Evolutionary conservation across 805 yeast species (phyloP), one percentile per base, ranked within the genome.

Genomic region (Wickerhamiella siamensis): DNA sequence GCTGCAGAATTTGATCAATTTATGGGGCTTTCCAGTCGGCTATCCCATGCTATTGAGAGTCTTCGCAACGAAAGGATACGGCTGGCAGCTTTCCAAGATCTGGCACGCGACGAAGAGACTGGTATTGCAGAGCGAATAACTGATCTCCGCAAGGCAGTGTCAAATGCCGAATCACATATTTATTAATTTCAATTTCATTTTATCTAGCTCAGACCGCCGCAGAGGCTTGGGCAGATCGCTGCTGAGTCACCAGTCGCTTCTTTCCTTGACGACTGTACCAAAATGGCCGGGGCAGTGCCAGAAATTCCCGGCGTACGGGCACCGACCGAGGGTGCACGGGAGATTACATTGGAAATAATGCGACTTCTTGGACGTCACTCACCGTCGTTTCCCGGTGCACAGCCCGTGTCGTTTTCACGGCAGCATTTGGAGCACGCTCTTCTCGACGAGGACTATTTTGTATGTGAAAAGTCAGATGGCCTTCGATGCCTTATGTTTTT

Each of bases 401-500:
- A 93, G 61, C 99, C 99, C 0, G 83, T 88, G 2, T 83, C 95
- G 20, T 87, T 91, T 56, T 77, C 82, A 34, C 68, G 83, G 42
- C 64, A 69, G 27, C 95, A 88, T 61, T 65, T 91, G 19, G 58
- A 58, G 3, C 73, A 74, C 37, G 73, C 76, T 27, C 63, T 91
- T 38, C 57, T 70, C 55, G 62, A 69, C 3, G 76, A 77, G 44
- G 97, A 93, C 54, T 91, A 87, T 56, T 78, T 77, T 50, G 98
- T 91, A 0, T 93, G 98, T 63, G 99, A 91, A 55, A 91, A 91
- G 58, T 75, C 91, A 0, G 98, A 91, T 61, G 99, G 99, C 0
- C 64, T 88, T 38, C 67, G 99, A 41, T 84, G 93, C 44, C 64
- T 91, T 41, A 66, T 91, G 67, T 70, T 73, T 48, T 60, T 66